These are phyloP conservation scores for Hawksworthiomyces lignivorus DNA, from an alignment of 2,329 filamentous ascomycete species.

Conservation along the genomic window DNA sequence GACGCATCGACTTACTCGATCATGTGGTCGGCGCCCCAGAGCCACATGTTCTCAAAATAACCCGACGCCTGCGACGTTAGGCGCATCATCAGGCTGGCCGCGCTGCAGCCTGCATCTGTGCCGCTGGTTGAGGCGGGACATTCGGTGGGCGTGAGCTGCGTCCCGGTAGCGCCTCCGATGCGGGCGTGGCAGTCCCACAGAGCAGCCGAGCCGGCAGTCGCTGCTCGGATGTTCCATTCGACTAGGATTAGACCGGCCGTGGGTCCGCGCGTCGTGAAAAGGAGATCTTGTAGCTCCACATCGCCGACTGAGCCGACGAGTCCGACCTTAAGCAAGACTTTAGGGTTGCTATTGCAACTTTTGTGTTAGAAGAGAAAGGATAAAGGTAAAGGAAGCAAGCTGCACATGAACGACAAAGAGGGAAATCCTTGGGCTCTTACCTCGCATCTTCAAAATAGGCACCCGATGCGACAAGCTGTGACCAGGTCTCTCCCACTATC, in stretches of 20 bases:
- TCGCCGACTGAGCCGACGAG: conserved; percentile 49
- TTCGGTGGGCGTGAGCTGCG: conserved; percentile 53
- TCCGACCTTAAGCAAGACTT: conserved; percentile 60
- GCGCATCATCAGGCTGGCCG: conserved; percentile 45
- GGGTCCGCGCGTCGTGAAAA: conserved; percentile 57
- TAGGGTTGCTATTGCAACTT: no score
- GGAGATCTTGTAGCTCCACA: conserved; percentile 61
- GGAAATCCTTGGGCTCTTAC: no score
- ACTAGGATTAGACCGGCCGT: conserved; percentile 62
- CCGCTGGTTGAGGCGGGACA: conserved; percentile 42
- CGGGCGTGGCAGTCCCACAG: conserved; percentile 70
- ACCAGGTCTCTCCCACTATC: conserved; percentile 65
- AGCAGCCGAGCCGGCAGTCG: conserved; percentile 29
- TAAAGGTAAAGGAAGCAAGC: no score
- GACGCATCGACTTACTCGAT: no score
- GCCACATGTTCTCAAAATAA: conserved; percentile 47
- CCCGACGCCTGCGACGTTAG: conserved; percentile 33
- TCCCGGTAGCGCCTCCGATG: conserved; percentile 61
- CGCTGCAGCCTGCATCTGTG: conserved; percentile 45
- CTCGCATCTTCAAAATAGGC: no score
- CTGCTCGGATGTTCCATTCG: conserved; percentile 61
- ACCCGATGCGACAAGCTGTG: conserved; percentile 39
- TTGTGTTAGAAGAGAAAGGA: no score
- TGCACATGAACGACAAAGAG: no score
- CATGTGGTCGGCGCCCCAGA: conserved; percentile 62